Conservation (phyloP, 2,329 filamentous ascomycete species). For the Leptographium flavum region DNA sequence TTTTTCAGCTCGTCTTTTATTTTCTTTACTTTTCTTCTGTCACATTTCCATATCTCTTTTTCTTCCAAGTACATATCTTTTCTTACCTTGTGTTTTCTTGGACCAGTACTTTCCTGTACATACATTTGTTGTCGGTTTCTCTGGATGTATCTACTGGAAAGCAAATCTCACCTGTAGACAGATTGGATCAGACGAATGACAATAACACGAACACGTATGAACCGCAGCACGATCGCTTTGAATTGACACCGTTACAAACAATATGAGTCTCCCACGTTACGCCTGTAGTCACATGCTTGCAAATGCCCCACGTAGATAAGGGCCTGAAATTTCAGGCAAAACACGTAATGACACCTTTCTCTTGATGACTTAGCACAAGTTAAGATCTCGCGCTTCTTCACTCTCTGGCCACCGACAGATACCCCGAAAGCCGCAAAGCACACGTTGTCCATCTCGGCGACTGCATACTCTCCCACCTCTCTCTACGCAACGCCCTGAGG, state of each 20-base stretch:
- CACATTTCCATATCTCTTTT: slow-evolving; percentile 1
- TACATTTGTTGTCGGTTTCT: background rate
- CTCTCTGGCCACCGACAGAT: slow-evolving; percentile 1
- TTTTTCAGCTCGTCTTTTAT: background rate
- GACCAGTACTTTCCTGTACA: too few species aligned
- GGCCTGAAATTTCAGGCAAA: slow-evolving; percentile 2
- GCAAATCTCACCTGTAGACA: background rate
- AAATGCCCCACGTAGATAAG: too few species aligned
- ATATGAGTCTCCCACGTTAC: background rate
- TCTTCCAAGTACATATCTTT: background rate
- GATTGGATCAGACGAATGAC: background rate
- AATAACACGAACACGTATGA: too few species aligned
- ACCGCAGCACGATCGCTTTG: background rate
- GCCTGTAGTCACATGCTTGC: too few species aligned
- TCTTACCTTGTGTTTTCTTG: background rate
- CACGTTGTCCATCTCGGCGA: background rate
- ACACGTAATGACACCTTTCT: background rate
- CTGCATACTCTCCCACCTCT: background rate
- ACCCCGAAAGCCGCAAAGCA: background rate
- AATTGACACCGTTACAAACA: background rate
- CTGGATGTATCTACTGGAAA: background rate
- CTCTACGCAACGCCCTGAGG: background rate
- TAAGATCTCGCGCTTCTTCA: background rate
- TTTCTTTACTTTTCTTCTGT: background rate
- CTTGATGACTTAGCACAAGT: background rate